Percentiles rank a stretch among this genome's conserved stretches.
Evolutionary conservation across 108 stramenopile species (phyloP).

Genomic region (Pseudonitzschia delicatissima): DNA sequence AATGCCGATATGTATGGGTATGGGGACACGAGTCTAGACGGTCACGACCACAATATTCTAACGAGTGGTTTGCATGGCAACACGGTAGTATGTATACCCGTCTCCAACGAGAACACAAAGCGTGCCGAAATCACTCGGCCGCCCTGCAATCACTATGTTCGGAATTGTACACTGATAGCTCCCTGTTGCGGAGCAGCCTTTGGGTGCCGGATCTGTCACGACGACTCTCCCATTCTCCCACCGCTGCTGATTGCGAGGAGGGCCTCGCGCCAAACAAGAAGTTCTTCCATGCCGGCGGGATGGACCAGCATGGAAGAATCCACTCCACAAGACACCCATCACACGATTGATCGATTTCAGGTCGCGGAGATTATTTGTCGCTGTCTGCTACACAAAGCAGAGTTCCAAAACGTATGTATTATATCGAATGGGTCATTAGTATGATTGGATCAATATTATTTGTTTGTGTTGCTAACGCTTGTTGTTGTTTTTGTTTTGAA

Average conservation of each 20-base stretch:
- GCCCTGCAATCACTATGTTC: constrained; percentile 71
- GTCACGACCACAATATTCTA: constrained; percentile 3
- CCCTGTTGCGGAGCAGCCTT: constrained; percentile 86
- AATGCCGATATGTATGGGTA: constrained; percentile 26
- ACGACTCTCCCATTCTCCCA: constrained; percentile 73
- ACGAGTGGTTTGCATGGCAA: not conserved
- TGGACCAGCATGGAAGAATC: constrained; percentile 31
- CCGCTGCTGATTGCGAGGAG: constrained; percentile 41
- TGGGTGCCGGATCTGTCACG: constrained; percentile 90
- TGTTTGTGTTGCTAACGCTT: not conserved
- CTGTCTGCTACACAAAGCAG: constrained; percentile 74
- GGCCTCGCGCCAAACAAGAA: constrained; percentile 27
- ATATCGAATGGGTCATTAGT: not conserved
- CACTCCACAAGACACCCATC: constrained; percentile 68
- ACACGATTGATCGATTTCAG: constrained; percentile 78
- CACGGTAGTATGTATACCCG: constrained; percentile 7
- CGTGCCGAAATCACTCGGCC: constrained; percentile 67
- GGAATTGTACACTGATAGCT: constrained; percentile 78
- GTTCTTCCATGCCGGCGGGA: constrained; percentile 55
- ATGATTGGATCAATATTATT: not conserved
- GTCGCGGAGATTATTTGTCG: constrained; percentile 82
- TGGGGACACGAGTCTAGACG: constrained; percentile 18
- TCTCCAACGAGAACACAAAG: constrained; percentile 40
- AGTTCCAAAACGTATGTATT: constrained; percentile 70
- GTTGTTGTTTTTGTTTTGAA: constrained; percentile 11